Evolutionary conservation across 1,284 basidiomycete species (phyloP).

Genomic region (Ganoderma leucocontextum): DNA sequence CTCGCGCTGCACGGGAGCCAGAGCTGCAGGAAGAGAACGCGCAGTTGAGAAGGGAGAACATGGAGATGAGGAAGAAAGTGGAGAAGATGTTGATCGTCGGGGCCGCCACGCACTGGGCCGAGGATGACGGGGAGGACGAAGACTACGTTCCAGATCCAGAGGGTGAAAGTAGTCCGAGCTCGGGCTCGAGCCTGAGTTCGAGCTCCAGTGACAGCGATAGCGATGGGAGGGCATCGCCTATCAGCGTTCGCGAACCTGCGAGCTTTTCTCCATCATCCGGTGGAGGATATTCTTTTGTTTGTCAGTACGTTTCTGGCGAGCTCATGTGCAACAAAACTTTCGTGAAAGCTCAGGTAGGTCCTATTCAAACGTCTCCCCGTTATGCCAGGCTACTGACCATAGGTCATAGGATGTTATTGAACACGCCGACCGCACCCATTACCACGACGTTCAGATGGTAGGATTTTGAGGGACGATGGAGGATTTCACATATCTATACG

Average conservation of each 20-base stretch:
- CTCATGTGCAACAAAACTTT: conserved; percentile 24
- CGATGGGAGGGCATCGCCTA: neutral
- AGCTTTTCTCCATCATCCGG: neutral
- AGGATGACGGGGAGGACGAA: conserved; percentile 10
- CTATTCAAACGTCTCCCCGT: neutral
- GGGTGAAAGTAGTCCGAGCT: conserved; percentile 2
- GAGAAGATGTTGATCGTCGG: conserved; percentile 19
- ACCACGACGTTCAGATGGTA: conserved; percentile 5
- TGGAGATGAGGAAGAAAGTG: conserved; percentile 22
- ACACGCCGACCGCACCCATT: conserved; percentile 22
- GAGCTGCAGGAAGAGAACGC: conserved; percentile 39
- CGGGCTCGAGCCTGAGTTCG: conserved; percentile 10
- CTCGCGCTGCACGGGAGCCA: conserved; percentile 63
- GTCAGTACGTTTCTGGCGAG: conserved; percentile 18
- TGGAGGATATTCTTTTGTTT: conserved; percentile 15
- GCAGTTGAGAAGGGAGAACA: conserved; percentile 31
- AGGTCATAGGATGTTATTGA: conserved; percentile 21
- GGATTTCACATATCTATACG: neutral
- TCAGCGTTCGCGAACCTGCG: neutral
- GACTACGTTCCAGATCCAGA: conserved; percentile 14
- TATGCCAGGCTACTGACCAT: neutral
- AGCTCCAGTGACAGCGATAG: neutral
- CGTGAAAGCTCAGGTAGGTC: conserved; percentile 18
- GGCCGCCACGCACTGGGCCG: neutral
- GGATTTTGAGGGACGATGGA: neutral